Conservation (phyloP, 805 yeast species). For the Saccharomycopsis fodiens region DNA sequence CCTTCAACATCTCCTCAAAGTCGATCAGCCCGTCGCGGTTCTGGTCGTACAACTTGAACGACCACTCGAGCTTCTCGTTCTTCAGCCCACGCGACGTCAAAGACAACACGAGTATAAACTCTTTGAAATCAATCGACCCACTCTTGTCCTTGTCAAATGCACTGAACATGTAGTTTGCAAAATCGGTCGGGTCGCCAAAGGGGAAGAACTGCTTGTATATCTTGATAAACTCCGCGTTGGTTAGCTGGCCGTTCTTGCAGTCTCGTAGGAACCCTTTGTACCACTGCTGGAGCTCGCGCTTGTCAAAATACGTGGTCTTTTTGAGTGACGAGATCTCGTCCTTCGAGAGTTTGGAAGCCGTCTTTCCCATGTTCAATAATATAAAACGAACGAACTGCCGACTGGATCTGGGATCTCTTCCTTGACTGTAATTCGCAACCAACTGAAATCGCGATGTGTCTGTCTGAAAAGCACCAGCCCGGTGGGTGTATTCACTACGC, state of each 20-base stretch:
- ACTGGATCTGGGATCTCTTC: no score
- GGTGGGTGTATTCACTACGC: no score
- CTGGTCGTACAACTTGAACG: constrained; percentile 80
- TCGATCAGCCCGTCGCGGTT: constrained; percentile 70
- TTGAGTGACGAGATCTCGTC: constrained; percentile 75
- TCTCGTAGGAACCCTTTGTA: constrained; percentile 92
- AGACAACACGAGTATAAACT: constrained; percentile 81
- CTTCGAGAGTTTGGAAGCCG: constrained; percentile 84
- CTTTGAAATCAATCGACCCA: constrained; percentile 84
- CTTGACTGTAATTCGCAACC: no score
- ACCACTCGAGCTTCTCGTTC: constrained; percentile 84
- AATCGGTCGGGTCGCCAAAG: constrained; percentile 92
- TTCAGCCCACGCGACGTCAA: constrained; percentile 79
- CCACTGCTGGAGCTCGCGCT: constrained; percentile 96
- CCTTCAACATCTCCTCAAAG: constrained; percentile 70
- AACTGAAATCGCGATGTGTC: no score
- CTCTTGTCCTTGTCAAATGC: constrained; percentile 79
- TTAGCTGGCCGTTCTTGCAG: constrained; percentile 84
- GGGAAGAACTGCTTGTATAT: constrained; percentile 97
- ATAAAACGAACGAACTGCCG: no score
- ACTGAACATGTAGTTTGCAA: constrained; percentile 79
- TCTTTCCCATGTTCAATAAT: constrained; percentile 99
- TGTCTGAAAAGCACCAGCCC: no score
- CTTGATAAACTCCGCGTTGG: constrained; percentile 80
- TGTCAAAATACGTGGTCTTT: constrained; percentile 83